Evolutionary conservation across 2,329 filamentous ascomycete genomes (phyloP).

Genomic region (Aspergillus clavatus): DNA sequence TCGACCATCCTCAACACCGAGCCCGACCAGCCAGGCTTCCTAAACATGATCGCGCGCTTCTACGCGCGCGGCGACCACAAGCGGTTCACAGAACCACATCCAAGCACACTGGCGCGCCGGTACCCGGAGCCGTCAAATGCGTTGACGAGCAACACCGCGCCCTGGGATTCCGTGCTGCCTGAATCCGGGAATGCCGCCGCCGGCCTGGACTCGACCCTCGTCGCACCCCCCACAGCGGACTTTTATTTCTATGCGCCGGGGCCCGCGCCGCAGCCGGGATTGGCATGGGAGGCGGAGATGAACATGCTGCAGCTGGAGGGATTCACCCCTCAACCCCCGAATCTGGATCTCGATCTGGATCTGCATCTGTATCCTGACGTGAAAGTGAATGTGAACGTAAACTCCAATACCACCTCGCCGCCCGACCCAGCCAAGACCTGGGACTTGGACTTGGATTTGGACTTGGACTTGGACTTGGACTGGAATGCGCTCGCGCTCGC

Average conservation of each 20-base stretch:
- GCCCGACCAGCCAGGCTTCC: constrained; percentile 1
- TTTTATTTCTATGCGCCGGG: neutral
- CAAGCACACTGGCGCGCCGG: too few species aligned
- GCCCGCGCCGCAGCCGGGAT: neutral
- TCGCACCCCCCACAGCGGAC: neutral
- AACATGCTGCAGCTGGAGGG: too few species aligned
- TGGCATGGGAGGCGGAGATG: too few species aligned
- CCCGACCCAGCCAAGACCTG: too few species aligned
- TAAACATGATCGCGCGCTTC: constrained; percentile 6
- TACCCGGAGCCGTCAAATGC: neutral
- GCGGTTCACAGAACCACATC: too few species aligned
- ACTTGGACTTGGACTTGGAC: too few species aligned
- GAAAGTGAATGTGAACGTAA: neutral
- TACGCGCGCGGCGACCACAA: constrained; percentile 11
- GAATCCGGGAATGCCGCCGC: too few species aligned
- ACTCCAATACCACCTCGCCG: neutral
- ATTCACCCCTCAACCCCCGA: too few species aligned
- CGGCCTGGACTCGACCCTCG: too few species aligned
- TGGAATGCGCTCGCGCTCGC: too few species aligned
- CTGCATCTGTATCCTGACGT: neutral
- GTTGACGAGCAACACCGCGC: neutral
- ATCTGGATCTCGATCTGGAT: neutral
- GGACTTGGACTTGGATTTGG: too few species aligned
- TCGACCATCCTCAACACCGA: constrained; percentile 4
- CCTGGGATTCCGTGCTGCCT: too few species aligned